A percentile compares a stretch with the other conserved stretches of the same genome.
These are phyloP conservation scores for Ogataea glucozyma DNA, from an alignment of 805 yeast species.

Conservation along the genomic window DNA sequence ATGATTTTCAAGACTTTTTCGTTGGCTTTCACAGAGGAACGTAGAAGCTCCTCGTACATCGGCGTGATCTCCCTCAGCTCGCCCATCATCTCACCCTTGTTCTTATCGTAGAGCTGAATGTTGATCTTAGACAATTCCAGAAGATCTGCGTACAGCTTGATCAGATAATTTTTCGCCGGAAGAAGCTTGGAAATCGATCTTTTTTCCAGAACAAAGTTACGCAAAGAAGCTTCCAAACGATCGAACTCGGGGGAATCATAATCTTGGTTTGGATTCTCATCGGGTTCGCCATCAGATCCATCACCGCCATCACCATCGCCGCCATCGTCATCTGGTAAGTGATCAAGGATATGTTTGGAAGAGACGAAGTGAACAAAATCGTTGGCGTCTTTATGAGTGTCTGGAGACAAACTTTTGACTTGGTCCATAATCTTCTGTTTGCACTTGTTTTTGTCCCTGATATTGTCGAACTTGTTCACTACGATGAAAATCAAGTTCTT, in stretches of 20 bases:
- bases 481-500: constrained; percentile 92
- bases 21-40: constrained; percentile 52
- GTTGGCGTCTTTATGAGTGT: constrained; percentile 81
- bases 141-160: constrained; percentile 69
- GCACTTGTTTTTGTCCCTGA: constrained; percentile 79
- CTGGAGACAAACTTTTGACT: constrained; percentile 83
- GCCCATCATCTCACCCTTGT: constrained; percentile 45
- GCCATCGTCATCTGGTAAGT: constrained; percentile 31
- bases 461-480: constrained; percentile 87
- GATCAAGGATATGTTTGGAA: constrained; percentile 49
- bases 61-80: constrained; percentile 65
- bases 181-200: constrained; percentile 83
- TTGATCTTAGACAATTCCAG: constrained; percentile 62
- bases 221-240: constrained; percentile 76
- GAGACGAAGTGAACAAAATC: constrained; percentile 94
- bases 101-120: constrained; percentile 51
- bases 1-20: constrained; percentile 62
- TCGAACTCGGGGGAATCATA: constrained; percentile 68
- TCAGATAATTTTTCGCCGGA: constrained; percentile 88
- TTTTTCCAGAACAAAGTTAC: constrained; percentile 85
- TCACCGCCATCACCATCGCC: constrained; percentile 27
- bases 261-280: constrained; percentile 34
- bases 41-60: constrained; percentile 53
- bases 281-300: constrained; percentile 34
- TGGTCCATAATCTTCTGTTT: constrained; percentile 76